Conservation (phyloP, 2,329 filamentous ascomycete species). For the Pseudogymnoascus sp. region DNA sequence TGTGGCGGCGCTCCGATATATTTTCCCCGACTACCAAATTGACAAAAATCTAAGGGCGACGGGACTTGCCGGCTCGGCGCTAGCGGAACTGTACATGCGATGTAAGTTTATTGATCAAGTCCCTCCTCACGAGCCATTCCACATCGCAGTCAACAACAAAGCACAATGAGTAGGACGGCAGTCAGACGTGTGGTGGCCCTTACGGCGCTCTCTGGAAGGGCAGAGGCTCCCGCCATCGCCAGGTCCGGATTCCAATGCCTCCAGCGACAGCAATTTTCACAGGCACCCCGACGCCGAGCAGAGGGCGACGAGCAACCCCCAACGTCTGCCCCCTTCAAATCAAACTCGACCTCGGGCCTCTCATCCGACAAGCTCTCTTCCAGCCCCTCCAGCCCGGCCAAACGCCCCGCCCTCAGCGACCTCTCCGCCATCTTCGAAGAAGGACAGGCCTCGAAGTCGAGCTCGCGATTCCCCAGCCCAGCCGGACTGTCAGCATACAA, state of each 20-base stretch:
- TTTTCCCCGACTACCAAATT: slow-evolving; percentile 10
- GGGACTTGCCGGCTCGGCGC: slow-evolving; percentile 17
- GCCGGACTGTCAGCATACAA: slow-evolving; percentile 13
- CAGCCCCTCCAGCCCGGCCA: not conserved
- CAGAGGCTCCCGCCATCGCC: slow-evolving; percentile 11
- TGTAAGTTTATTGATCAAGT: slow-evolving; percentile 11
- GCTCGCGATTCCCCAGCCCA: slow-evolving; percentile 1
- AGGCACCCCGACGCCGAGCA: not conserved
- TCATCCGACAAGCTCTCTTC: not conserved
- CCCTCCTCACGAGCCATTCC: slow-evolving; percentile 2
- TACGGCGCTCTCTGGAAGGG: slow-evolving; percentile 17
- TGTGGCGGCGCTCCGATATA: slow-evolving; percentile 6
- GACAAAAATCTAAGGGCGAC: slow-evolving; percentile 17
- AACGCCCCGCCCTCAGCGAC: slow-evolving; percentile 1
- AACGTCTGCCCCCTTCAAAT: not conserved
- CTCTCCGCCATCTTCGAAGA: slow-evolving; percentile 5
- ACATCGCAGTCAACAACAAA: slow-evolving; percentile 9
- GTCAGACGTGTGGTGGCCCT: slow-evolving; percentile 24
- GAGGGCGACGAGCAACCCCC: not conserved
- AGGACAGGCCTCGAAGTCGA: not conserved
- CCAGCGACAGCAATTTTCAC: slow-evolving; percentile 2
- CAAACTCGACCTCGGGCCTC: not conserved
- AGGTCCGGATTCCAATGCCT: slow-evolving; percentile 17
- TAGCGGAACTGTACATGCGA: slow-evolving; percentile 18
- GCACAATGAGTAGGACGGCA: slow-evolving; percentile 25